These are phyloP conservation scores for Malus hybrid DNA, from an alignment of 331 rosid genomes.

Conservation along the genomic window DNA sequence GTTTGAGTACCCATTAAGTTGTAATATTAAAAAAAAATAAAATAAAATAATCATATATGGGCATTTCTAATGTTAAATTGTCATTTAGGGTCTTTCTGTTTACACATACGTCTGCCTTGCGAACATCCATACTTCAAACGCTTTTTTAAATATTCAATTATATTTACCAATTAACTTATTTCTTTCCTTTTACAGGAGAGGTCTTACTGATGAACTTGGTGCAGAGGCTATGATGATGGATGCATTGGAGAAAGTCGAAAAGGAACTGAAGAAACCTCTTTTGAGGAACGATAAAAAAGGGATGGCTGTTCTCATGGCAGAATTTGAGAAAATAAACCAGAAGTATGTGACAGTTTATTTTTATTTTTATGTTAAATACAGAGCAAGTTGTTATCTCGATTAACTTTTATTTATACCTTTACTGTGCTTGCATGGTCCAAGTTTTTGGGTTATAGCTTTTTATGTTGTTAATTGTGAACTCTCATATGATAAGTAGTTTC, in stretches of 20 bases:
- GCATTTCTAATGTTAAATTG: not conserved
- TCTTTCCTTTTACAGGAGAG: slow-evolving; percentile 48
- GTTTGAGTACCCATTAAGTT: not conserved
- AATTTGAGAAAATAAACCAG: slow-evolving; percentile 76
- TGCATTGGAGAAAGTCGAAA: slow-evolving; percentile 87
- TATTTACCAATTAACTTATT: not conserved
- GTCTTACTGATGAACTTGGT: slow-evolving; percentile 72
- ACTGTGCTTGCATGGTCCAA: not conserved
- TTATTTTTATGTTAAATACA: not conserved
- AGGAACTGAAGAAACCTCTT: slow-evolving; percentile 71
- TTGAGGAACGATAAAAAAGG: slow-evolving; percentile 85
- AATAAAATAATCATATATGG: no score
- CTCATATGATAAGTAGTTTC: not conserved
- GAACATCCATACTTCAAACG: not conserved
- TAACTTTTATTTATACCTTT: not conserved
- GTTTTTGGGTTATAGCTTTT: not conserved
- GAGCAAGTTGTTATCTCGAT: not conserved
- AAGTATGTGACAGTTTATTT: slow-evolving; percentile 37
- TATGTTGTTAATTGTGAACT: not conserved
- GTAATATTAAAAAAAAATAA: no score
- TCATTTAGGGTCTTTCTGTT: not conserved
- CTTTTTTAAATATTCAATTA: not conserved
- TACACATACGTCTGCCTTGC: not conserved
- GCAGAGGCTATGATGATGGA: slow-evolving; percentile 84
- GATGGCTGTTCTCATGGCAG: slow-evolving; percentile 77